Conservation (phyloP, 2,329 filamentous ascomycete genomes). For the Hirsutella minnesotensis region DNA sequence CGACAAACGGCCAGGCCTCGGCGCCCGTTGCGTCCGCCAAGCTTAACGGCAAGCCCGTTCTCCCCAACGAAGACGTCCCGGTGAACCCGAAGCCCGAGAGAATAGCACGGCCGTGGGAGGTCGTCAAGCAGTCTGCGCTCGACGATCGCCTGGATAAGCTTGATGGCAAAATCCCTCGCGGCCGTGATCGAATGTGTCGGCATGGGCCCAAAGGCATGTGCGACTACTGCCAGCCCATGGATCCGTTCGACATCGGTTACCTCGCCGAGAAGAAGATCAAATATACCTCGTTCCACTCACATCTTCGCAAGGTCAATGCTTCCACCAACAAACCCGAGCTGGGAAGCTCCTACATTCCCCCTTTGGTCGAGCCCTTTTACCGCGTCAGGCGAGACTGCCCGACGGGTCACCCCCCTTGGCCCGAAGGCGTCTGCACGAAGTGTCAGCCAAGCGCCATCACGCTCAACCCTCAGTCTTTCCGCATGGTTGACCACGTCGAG, state of each 20-base stretch:
- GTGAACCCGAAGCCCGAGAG: constrained; percentile 57
- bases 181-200: constrained; percentile 81
- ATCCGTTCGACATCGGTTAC: constrained; percentile 84
- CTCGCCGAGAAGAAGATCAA: constrained; percentile 96
- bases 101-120: constrained; percentile 57
- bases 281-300: constrained; percentile 89
- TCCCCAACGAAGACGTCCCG: constrained; percentile 54
- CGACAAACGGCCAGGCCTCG: constrained; percentile 25
- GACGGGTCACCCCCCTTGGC: constrained; percentile 85
- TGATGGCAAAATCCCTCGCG: constrained; percentile 78
- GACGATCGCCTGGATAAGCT: constrained; percentile 79
- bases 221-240: constrained; percentile 94
- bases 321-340: constrained; percentile 93
- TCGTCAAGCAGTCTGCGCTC: constrained; percentile 73
- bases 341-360: constrained; percentile 90
- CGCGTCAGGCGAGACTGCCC: constrained; percentile 82
- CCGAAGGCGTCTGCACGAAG: constrained; percentile 94
- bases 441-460: constrained; percentile 97
- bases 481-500: constrained; percentile 97
- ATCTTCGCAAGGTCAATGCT: constrained; percentile 89
- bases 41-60: constrained; percentile 67
- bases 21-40: constrained; percentile 43
- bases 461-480: constrained; percentile 82
- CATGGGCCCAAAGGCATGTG: constrained; percentile 98
- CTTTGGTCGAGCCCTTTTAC: constrained; percentile 84